Percentiles rank a stretch among this genome's conserved stretches.
Evolutionary conservation across 345 rosid genomes (phyloP).

Genomic region (Trapa bicornis): DNA sequence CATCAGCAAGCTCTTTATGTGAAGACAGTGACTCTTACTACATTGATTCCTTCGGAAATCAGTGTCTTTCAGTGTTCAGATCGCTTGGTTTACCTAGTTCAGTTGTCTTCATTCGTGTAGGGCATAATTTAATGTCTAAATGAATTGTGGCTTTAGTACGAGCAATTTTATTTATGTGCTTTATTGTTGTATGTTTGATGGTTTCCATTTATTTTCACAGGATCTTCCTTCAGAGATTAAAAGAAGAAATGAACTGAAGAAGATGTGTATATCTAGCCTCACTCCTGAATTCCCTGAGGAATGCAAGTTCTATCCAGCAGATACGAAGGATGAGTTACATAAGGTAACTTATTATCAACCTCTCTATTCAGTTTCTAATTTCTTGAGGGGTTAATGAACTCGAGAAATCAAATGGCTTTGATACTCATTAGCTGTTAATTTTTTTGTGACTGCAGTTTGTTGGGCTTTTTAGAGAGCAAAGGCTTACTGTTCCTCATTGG

Average conservation of each 20-base stretch:
- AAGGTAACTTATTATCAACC: constrained; percentile 38
- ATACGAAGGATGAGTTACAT: constrained; percentile 82
- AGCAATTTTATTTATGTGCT: background rate
- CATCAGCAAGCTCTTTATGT: constrained; percentile 43
- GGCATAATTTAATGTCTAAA: constrained; percentile 14
- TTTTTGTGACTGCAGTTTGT: constrained; percentile 45
- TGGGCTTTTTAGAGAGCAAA: constrained; percentile 80
- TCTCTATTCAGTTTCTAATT: background rate
- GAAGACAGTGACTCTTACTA: constrained; percentile 38
- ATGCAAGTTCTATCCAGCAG: constrained; percentile 74
- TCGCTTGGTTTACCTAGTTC: constrained; percentile 85
- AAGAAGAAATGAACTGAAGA: constrained; percentile 53
- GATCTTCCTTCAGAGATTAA: constrained; percentile 63
- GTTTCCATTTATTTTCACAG: constrained; percentile 20
- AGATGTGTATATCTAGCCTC: constrained; percentile 53
- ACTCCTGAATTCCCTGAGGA: constrained; percentile 77
- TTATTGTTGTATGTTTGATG: background rate
- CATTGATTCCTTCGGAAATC: constrained; percentile 75
- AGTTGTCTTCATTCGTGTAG: constrained; percentile 73
- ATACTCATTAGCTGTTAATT: background rate
- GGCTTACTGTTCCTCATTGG: constrained; percentile 75
- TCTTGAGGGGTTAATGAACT: background rate
- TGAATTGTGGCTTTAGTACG: background rate
- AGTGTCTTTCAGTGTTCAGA: constrained; percentile 77
- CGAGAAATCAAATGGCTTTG: background rate